Evolutionary conservation across 192 early-diverging fungal genomes (phyloP).

Genomic region (Thamnidium elegans): DNA sequence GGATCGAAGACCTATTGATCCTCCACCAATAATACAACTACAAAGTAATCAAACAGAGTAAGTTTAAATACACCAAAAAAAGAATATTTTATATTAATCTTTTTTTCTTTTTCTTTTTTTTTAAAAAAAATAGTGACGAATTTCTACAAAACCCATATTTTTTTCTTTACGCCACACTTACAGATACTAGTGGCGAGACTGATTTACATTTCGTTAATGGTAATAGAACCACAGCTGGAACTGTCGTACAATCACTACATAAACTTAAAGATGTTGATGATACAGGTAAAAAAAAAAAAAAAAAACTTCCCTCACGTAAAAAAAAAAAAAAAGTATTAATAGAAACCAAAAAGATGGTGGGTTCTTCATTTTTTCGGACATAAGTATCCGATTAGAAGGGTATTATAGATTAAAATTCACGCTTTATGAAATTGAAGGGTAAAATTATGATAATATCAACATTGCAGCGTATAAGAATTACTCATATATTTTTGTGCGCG

Average conservation of each 20-base stretch:
- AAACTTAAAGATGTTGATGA: constrained; percentile 83
- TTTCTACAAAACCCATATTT: constrained; percentile 83
- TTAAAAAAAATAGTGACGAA: constrained; percentile 14
- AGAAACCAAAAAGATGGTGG: constrained; percentile 58
- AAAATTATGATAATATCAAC: constrained; percentile 49
- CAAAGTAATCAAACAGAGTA: background rate
- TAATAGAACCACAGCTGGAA: constrained; percentile 87
- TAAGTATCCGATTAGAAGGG: constrained; percentile 93
- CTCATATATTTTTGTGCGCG: no score
- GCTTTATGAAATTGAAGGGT: constrained; percentile 84
- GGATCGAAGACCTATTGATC: constrained; percentile 77
- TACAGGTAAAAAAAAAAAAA: constrained; percentile 23
- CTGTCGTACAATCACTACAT: constrained; percentile 89
- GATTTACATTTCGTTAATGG: constrained; percentile 87
- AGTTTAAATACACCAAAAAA: background rate
- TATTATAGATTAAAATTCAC: constrained; percentile 80
- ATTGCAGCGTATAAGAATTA: no score
- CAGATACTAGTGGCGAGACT: constrained; percentile 67
- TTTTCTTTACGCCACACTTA: constrained; percentile 91
- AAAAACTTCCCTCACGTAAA: no score
- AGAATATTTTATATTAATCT: background rate
- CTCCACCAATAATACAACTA: constrained; percentile 69
- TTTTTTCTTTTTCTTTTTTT: background rate
- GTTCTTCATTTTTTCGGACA: constrained; percentile 94
- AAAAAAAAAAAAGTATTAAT: background rate